Conservation (phyloP, 2,329 filamentous ascomycete genomes). For the Pseudogymnoascus sp. region DNA sequence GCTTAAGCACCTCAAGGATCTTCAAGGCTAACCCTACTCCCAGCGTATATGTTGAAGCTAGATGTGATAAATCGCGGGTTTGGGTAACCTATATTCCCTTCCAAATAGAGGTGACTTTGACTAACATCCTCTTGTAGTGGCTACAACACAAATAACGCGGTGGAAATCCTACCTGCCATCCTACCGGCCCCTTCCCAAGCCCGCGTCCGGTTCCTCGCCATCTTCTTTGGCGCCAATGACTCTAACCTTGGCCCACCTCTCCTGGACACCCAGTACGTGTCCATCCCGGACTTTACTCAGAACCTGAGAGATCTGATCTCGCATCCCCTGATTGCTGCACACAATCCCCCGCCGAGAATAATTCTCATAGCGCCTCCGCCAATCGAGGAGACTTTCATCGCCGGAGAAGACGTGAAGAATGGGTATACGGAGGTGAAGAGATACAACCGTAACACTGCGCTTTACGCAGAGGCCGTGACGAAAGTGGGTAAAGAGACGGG, state of each 20-base stretch:
- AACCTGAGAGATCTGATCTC: conserved; percentile 65
- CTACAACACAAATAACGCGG: conserved; percentile 21
- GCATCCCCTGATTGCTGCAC: conserved; percentile 60
- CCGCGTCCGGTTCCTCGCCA: conserved; percentile 22
- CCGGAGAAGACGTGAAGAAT: conserved; percentile 32
- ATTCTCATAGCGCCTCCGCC: conserved; percentile 80
- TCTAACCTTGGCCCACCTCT: conserved; percentile 54
- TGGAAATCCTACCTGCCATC: conserved; percentile 15
- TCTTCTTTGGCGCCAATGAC: conserved; percentile 89
- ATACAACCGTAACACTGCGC: conserved; percentile 36
- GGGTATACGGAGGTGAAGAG: conserved; percentile 26
- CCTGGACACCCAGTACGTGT: conserved; percentile 62
- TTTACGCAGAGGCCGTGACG: conserved; percentile 53
- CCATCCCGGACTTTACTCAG: conserved; percentile 60
- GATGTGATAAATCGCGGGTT: conserved; percentile 23
- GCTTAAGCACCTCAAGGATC: not conserved
- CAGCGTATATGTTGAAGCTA: conserved; percentile 20
- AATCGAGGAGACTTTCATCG: conserved; percentile 63
- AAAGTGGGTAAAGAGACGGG: conserved; percentile 39
- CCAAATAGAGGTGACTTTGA: not conserved
- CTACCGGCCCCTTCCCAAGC: conserved; percentile 21
- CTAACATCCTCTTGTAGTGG: conserved; percentile 12
- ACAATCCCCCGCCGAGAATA: conserved; percentile 53
- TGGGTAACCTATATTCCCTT: conserved; percentile 7
- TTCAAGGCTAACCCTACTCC: not conserved